phyloP scores from a whole-genome alignment of 768 basidiomycete species.

The Lepiota venenata region DNA sequence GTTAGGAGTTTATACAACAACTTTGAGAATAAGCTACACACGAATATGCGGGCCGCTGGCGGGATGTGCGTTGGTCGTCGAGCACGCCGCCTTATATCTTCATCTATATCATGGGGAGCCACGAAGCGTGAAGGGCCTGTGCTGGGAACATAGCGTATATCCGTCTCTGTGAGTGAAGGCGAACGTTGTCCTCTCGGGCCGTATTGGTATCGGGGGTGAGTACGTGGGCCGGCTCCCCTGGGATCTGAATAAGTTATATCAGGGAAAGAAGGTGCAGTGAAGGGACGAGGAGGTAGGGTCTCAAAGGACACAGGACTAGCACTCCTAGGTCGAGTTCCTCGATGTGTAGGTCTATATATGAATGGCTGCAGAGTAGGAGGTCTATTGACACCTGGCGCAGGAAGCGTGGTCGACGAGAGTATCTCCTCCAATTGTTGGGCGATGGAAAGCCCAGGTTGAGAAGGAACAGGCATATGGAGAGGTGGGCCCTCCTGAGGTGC shows the following conservation, averaged over 20 bases:
- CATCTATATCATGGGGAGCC: conserved; percentile 4
- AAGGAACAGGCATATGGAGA: conserved; percentile 39
- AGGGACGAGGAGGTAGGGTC: conserved; percentile 10
- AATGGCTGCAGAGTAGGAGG: conserved; percentile 16
- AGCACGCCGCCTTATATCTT: background rate
- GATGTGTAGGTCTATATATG: conserved; percentile 13
- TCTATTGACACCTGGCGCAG: conserved; percentile 6
- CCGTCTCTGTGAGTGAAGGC: background rate
- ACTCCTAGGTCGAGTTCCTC: conserved; percentile 12
- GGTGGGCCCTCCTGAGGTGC: conserved; percentile 15
- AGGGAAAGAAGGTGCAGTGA: conserved; percentile 8
- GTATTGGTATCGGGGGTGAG: background rate
- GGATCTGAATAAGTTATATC: conserved; percentile 2
- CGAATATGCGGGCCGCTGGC: no score
- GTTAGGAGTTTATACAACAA: background rate
- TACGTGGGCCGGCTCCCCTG: background rate
- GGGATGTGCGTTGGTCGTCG: no score
- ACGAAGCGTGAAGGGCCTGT: background rate
- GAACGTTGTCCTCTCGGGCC: background rate
- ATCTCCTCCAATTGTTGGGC: conserved; percentile 61
- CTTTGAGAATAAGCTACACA: background rate
- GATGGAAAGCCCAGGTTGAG: conserved; percentile 48
- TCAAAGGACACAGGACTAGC: conserved; percentile 15
- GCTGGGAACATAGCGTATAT: background rate
- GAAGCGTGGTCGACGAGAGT: conserved; percentile 27